Conservation (phyloP, 768 basidiomycete genomes). For the Glaciozyma antarctica region DNA sequence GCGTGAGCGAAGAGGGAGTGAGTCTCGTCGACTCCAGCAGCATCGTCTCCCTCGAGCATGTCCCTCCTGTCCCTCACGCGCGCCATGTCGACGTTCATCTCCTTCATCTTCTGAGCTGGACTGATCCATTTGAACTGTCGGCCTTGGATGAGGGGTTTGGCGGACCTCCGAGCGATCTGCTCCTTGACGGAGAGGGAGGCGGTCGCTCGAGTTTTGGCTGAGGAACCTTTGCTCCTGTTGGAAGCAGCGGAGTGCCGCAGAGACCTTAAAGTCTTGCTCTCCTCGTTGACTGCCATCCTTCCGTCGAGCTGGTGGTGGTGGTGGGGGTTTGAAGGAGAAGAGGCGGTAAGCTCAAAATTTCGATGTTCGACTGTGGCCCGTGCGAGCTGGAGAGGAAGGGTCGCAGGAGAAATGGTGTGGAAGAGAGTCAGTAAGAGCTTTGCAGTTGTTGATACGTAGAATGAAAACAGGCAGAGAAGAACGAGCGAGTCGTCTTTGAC, state of each 20-base stretch:
- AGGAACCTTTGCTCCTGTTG: neutral
- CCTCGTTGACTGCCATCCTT: too few species aligned
- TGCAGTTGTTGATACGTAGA: too few species aligned
- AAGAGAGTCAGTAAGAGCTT: too few species aligned
- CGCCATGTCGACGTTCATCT: slow-evolving; percentile 29
- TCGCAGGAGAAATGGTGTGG: too few species aligned
- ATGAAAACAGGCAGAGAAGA: too few species aligned
- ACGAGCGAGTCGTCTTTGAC: too few species aligned
- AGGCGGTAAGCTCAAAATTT: too few species aligned
- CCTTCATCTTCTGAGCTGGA: slow-evolving; percentile 15
- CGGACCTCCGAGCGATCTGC: slow-evolving; percentile 18
- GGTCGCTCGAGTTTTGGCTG: slow-evolving; percentile 15
- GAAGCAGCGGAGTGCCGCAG: neutral
- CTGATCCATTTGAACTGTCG: slow-evolving; percentile 24
- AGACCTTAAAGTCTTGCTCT: neutral
- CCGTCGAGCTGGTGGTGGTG: too few species aligned
- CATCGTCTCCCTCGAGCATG: slow-evolving; percentile 28
- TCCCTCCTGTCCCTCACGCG: slow-evolving; percentile 22
- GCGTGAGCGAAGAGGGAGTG: slow-evolving; percentile 58
- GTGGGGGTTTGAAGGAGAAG: too few species aligned
- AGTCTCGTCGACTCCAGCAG: slow-evolving; percentile 22
- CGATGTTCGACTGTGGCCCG: too few species aligned
- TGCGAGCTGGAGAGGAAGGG: too few species aligned
- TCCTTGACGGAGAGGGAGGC: slow-evolving; percentile 21
- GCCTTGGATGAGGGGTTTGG: slow-evolving; percentile 28